Base-by-base conservation (phyloP, 1,139 yeast species). In the Taiozyma sp. region DNA sequence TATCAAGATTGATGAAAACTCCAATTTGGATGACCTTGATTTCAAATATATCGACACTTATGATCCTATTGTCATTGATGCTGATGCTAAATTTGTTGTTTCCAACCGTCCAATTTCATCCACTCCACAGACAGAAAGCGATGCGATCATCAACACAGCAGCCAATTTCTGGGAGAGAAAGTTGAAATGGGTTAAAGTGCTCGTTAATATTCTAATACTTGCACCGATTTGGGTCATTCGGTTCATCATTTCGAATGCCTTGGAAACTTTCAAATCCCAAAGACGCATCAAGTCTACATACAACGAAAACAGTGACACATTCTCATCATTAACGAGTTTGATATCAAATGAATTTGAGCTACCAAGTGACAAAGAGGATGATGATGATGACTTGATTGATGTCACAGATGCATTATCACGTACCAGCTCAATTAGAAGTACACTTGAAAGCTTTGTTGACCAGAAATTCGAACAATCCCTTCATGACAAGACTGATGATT, bases 181-280 rank as follows among this genome's bases (percentile, higher is more conserved):
- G 55, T 66, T 71, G 53, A 72, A 72, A 53, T 80, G 85, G 83
- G 48, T 77, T 3, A 65, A 66, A 30, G 70, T 81, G 11, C 53
- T 78, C 3, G 62, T 69, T 29, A 72, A 70, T 41, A 60, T 79
- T 21, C 53, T 75, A 7, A 54, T 83, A 2, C 69, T 76, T 48
- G 70, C 83, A 0, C 89, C 89, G 5, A 52, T 81, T 39, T 80
- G 82, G 78, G 68, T 71, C 0, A 41, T 75, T 16, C 78, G 77
- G 69, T 74, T 80, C 51, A 55, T 80, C 19, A 61, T 75, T 6
- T 70, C 74, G 7, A 72, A 81, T 7, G 55, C 75, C 16, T 62
- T 79, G 62, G 64, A 67, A 61, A 56, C 66, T 11, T 32, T 61
- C 56, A 56, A 68, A 61, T 62, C 75, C 50, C 62, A 65, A 53